Conservation (phyloP, 1,139 yeast species). For the Yamadazyma kanchanaburiensis region DNA sequence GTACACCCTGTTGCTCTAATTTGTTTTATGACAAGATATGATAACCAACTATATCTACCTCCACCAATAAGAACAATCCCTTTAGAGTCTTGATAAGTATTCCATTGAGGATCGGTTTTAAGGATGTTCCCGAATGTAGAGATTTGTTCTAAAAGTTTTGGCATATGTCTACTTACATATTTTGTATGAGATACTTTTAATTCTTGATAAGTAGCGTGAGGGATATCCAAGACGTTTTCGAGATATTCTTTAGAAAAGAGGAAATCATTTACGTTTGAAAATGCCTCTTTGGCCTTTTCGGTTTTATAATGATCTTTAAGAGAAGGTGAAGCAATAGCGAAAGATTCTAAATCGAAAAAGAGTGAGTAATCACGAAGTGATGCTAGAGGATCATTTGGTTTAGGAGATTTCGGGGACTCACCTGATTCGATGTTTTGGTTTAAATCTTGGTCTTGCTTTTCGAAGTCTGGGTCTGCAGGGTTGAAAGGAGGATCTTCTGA, state of each 20-base stretch:
- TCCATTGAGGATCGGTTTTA: conserved; percentile 35
- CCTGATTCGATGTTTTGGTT: background rate
- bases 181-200: conserved; percentile 31
- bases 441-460: background rate
- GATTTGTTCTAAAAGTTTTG: conserved; percentile 28
- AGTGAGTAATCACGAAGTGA: conserved; percentile 26
- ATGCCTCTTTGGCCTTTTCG: conserved; percentile 30
- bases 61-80: conserved; percentile 48
- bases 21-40: conserved; percentile 42
- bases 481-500: background rate
- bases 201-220: conserved; percentile 26
- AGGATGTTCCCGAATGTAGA: conserved; percentile 39
- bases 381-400: background rate
- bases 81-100: conserved; percentile 26
- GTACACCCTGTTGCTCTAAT: conserved; percentile 37
- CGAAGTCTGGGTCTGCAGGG: background rate
- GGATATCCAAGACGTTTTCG: conserved; percentile 36
- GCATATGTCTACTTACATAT: conserved; percentile 29
- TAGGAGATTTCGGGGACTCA: background rate
- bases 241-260: conserved; percentile 37
- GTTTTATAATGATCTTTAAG: conserved; percentile 33
- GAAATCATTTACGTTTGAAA: conserved; percentile 21
- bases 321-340: conserved; percentile 24
- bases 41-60: conserved; percentile 42
- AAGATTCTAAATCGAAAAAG: conserved; percentile 32